Conservation (phyloP, 768 basidiomycete species). For the Boletus pseudo-olivaceus region DNA sequence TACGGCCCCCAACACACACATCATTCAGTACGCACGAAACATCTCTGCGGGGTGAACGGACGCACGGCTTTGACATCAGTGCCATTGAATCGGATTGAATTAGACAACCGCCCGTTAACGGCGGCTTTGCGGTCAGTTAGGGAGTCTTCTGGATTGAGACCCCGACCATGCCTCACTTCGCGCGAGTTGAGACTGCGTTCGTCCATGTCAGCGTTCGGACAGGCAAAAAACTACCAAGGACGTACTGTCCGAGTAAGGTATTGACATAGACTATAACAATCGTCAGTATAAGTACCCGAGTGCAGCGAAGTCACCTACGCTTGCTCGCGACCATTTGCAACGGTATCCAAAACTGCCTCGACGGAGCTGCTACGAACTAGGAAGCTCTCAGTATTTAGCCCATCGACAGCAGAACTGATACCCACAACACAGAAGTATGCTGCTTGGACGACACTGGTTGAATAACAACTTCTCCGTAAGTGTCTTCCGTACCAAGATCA, state of each 20-base stretch:
- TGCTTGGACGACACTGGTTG: conserved; percentile 16
- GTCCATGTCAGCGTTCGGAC: not conserved
- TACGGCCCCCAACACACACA: not conserved
- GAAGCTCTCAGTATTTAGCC: not conserved
- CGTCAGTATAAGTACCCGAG: not conserved
- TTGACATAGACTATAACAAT: conserved; percentile 27
- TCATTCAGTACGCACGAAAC: not conserved
- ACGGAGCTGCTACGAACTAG: conserved; percentile 25
- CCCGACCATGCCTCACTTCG: conserved; percentile 12
- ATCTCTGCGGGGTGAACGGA: not conserved
- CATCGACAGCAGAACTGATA: not conserved
- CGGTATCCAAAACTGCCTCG: conserved; percentile 23
- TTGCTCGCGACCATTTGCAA: conserved; percentile 28
- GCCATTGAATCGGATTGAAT: conserved; percentile 12
- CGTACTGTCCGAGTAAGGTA: conserved; percentile 26
- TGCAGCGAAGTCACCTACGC: conserved; percentile 3
- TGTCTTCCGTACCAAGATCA: not conserved
- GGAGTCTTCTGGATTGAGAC: conserved; percentile 27
- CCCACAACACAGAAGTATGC: conserved; percentile 21
- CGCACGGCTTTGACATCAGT: conserved; percentile 18
- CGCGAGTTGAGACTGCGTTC: conserved; percentile 26
- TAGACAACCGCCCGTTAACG: not conserved
- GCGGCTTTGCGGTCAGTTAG: not conserved
- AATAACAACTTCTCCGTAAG: not conserved
- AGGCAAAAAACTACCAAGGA: not conserved